These are phyloP conservation scores for Cornus kousa DNA, from an alignment of 148 eudicot species.

Conservation along the genomic window DNA sequence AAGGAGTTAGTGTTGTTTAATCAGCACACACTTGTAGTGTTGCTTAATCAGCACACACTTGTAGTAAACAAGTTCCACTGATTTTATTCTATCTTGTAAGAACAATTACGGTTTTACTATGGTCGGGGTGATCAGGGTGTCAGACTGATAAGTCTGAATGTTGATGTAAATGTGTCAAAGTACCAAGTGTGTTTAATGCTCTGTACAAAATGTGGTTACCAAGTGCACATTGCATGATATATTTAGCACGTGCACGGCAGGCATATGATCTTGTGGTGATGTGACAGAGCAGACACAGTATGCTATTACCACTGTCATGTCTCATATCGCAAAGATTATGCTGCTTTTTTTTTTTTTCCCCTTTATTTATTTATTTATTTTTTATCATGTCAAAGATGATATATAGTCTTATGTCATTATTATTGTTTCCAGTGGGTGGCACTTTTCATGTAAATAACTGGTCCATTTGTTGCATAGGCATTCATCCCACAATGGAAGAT, in stretches of 20 bases:
- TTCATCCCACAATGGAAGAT: conserved; percentile 34
- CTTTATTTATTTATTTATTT: neutral
- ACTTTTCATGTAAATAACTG: neutral
- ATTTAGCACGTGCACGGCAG: neutral
- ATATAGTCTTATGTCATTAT: neutral
- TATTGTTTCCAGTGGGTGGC: neutral
- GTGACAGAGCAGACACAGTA: neutral
- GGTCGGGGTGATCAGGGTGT: too few species aligned
- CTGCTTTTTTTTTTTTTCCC: neutral
- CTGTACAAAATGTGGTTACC: neutral
- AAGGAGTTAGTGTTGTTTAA: too few species aligned
- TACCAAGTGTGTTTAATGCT: too few species aligned
- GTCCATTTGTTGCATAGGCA: conserved; percentile 30
- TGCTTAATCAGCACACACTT: too few species aligned
- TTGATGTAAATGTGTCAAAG: too few species aligned
- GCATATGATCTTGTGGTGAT: neutral
- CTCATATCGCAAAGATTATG: neutral
- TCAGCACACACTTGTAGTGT: too few species aligned
- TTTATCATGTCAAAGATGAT: neutral
- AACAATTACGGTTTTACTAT: too few species aligned
- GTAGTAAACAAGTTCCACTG: too few species aligned
- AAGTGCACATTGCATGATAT: neutral
- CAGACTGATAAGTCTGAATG: too few species aligned
- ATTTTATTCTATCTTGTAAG: too few species aligned
- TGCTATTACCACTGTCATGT: neutral